Evolutionary conservation across 176 grass and related monocot genomes (phyloP), one percentile per base, ranked within the genome.

Genomic region (Chloris gayana): DNA sequence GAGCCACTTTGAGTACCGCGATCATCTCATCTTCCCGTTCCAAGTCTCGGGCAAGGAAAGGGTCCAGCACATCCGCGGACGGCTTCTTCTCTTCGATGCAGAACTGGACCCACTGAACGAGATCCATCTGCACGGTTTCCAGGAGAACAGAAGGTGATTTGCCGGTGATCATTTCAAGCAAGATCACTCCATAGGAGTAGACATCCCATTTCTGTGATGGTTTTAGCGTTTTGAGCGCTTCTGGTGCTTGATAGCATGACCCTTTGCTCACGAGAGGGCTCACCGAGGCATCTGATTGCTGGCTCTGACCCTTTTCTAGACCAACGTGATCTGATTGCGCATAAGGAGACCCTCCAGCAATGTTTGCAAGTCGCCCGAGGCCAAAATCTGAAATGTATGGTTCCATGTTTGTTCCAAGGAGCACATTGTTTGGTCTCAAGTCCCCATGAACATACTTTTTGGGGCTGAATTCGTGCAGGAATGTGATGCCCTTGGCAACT

Each of bases 131-230:
- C 81, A 82, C 72, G 51, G 92, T 93, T 68, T 98, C 92, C 79
- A 95, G 73, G 44, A 95, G 83, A 73, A 87, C 63, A 11, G 78
- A 5, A 11, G 92, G 92, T 0, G 88, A 90, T 67, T 74, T 86
- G 47, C 92, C 90, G 0, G 95, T 87, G 13, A 98, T 91, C 81
- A 98, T 82, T 88, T 95, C 95, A 3, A 98, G 86, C 80, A 98
- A 83, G 61, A 98, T 85, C 72, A 93, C 90, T 13, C 95, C 95
- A 17, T 85, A 98, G 7, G 95, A 98, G 76, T 94, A 98, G 51
- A 89, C 78, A 78, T 98, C 95, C 95, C 95, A 98, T 79, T 98
- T 98, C 54, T 98, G 95, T n/a, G 95, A 98, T 32, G 95, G 95
- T 73, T 98, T 98, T 22, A 95, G 49, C 10, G 92, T 98, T 60